phyloP scores from a whole-genome alignment of 2,329 filamentous ascomycete genomes.

The Clarireedia monteithiana region DNA sequence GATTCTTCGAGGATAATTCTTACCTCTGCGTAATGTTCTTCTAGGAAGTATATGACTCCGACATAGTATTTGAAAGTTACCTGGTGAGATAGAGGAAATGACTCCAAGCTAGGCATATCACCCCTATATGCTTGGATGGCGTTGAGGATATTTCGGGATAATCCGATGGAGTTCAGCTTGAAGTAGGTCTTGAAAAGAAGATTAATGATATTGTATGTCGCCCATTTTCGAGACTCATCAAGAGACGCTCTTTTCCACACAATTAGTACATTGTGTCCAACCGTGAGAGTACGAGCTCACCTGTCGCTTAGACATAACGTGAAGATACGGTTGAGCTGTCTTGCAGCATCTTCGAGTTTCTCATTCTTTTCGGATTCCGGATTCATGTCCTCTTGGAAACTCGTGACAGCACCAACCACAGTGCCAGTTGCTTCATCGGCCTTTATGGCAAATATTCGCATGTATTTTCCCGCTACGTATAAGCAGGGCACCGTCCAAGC shows the following conservation, averaged over 20 bases:
- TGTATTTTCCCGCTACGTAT: constrained; percentile 78
- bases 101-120: constrained; percentile 72
- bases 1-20: constrained; percentile 12
- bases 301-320: constrained; percentile 83
- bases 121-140: constrained; percentile 68
- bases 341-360: constrained; percentile 82
- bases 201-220: constrained; percentile 90
- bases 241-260: constrained; percentile 57
- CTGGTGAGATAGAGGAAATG: constrained; percentile 82
- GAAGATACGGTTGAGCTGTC: constrained; percentile 87
- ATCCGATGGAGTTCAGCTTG: constrained; percentile 80
- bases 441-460: constrained; percentile 82
- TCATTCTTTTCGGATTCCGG: constrained; percentile 69
- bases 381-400: constrained; percentile 75
- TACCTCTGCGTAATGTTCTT: constrained; percentile 83
- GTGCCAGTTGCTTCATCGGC: constrained; percentile 66
- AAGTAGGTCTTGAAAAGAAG: constrained; percentile 98
- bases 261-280: not conserved
- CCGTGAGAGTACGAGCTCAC: constrained; percentile 38
- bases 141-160: constrained; percentile 84
- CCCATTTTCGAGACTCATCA: constrained; percentile 94
- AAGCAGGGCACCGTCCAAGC: constrained; percentile 91
- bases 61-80: constrained; percentile 97
- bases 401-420: constrained; percentile 35
- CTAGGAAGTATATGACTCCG: constrained; percentile 86